These are phyloP conservation scores for Boletus pseudo-olivaceus DNA, from an alignment of 768 basidiomycete genomes.

Conservation along the genomic window DNA sequence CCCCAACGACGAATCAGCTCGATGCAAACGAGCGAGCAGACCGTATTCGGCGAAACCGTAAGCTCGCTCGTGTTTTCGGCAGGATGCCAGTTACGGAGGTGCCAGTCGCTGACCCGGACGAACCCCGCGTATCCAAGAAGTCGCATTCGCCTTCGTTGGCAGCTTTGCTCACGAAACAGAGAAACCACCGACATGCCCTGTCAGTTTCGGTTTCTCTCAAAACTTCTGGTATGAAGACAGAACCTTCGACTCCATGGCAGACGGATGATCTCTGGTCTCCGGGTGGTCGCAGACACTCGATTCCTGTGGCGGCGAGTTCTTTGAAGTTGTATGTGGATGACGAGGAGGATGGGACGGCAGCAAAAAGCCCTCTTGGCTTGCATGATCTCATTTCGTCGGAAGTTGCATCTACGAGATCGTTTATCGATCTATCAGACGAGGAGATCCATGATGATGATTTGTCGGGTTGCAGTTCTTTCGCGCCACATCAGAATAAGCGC, in stretches of 20 bases:
- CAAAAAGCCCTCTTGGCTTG: constrained; percentile 2
- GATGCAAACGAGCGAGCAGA: constrained; percentile 64
- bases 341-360: not conserved
- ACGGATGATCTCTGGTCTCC: constrained; percentile 31
- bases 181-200: constrained; percentile 30
- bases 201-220: constrained; percentile 29
- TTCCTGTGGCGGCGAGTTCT: constrained; percentile 49
- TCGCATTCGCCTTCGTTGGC: constrained; percentile 24
- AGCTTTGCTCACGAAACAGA: constrained; percentile 30
- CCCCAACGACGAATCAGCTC: constrained; percentile 68
- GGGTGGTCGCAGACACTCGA: constrained; percentile 49
- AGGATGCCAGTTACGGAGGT: constrained; percentile 52
- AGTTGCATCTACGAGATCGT: constrained; percentile 39
- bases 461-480: constrained; percentile 29
- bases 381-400: constrained; percentile 14
- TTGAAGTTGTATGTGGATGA: constrained; percentile 28
- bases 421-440: constrained; percentile 69
- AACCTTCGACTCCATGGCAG: constrained; percentile 33
- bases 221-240: constrained; percentile 17
- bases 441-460: constrained; percentile 35
- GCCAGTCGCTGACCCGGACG: constrained; percentile 22
- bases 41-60: constrained; percentile 68
- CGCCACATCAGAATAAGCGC: constrained; percentile 22
- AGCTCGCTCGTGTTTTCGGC: constrained; percentile 80
- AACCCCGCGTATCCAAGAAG: constrained; percentile 22